These are phyloP conservation scores for Wickerhamomyces canadensis DNA, from an alignment of 805 yeast species.

Conservation along the genomic window DNA sequence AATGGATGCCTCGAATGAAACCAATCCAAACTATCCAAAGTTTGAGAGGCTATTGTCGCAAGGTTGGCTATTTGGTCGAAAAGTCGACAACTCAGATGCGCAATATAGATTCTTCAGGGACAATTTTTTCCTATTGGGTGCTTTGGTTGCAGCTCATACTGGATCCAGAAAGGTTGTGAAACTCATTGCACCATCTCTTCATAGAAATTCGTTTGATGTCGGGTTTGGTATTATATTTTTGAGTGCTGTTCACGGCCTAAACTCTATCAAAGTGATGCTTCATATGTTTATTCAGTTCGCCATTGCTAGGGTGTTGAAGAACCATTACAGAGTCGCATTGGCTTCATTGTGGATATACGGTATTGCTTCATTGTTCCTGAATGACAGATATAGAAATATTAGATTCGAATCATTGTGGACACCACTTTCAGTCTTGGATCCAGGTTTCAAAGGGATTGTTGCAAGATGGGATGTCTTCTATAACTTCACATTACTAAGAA, in stretches of 20 bases:
- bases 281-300: constrained; percentile 52
- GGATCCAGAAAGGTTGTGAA: constrained; percentile 35
- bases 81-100: constrained; percentile 86
- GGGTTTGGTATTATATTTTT: constrained; percentile 66
- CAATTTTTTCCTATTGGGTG: constrained; percentile 60
- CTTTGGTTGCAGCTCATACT: constrained; percentile 50
- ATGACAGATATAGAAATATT: constrained; percentile 57
- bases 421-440: constrained; percentile 48
- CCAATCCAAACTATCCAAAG: constrained; percentile 65
- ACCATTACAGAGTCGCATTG: constrained; percentile 33
- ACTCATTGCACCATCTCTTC: constrained; percentile 19
- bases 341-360: constrained; percentile 71
- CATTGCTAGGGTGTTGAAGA: constrained; percentile 36
- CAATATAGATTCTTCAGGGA: constrained; percentile 88
- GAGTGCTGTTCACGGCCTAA: constrained; percentile 75
- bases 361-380: constrained; percentile 67
- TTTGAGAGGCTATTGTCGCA: constrained; percentile 57
- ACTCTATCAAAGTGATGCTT: constrained; percentile 51
- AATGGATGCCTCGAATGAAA: constrained; percentile 69
- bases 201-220: constrained; percentile 64
- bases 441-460: constrained; percentile 66
- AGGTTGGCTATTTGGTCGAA: constrained; percentile 90
- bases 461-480: constrained; percentile 94
- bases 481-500: constrained; percentile 81
- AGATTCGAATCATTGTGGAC: constrained; percentile 40